Evolutionary conservation across 352 stramenopile genomes (phyloP).

Genomic region (Phytophthora podocarpi): DNA sequence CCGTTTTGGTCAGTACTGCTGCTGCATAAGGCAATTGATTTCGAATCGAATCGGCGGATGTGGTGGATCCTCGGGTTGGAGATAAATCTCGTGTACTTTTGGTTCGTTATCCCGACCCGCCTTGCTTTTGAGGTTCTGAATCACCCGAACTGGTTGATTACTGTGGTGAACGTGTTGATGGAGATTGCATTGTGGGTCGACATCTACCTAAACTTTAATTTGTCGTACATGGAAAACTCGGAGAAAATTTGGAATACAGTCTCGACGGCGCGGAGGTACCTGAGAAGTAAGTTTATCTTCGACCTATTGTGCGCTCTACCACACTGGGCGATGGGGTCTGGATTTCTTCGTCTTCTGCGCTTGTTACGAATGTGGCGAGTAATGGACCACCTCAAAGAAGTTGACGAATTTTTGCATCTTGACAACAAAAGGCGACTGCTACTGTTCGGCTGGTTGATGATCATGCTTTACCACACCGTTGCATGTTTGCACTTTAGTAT

Average conservation of each 20-base stretch:
- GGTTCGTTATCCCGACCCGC: slow-evolving; percentile 53
- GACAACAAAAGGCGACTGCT: slow-evolving; percentile 56
- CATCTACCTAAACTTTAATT: slow-evolving; percentile 63
- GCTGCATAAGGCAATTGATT: slow-evolving; percentile 45
- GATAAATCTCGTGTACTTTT: slow-evolving; percentile 59
- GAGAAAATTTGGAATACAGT: slow-evolving; percentile 66
- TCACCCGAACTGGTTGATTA: slow-evolving; percentile 37
- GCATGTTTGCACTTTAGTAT: slow-evolving; percentile 68
- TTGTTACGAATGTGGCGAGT: slow-evolving; percentile 48
- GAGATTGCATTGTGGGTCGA: slow-evolving; percentile 54
- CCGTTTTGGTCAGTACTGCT: slow-evolving; percentile 41
- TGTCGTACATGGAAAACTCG: slow-evolving; percentile 52
- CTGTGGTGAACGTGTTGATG: slow-evolving; percentile 37
- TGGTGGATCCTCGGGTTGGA: slow-evolving; percentile 57
- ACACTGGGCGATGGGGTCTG: slow-evolving; percentile 36
- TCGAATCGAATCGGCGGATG: slow-evolving; percentile 43
- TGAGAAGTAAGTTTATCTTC: slow-evolving; percentile 34
- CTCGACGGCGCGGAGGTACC: slow-evolving; percentile 39
- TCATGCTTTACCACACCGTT: slow-evolving; percentile 63
- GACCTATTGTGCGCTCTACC: slow-evolving; percentile 56
- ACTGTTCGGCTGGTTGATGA: slow-evolving; percentile 51
- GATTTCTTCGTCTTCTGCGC: slow-evolving; percentile 35
- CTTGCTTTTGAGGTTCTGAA: slow-evolving; percentile 43
- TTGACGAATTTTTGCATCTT: slow-evolving; percentile 51
- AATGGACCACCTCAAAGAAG: slow-evolving; percentile 45